Conservation (phyloP, 2,329 filamentous ascomycete genomes). For the Drechslerella stenobrocha region DNA sequence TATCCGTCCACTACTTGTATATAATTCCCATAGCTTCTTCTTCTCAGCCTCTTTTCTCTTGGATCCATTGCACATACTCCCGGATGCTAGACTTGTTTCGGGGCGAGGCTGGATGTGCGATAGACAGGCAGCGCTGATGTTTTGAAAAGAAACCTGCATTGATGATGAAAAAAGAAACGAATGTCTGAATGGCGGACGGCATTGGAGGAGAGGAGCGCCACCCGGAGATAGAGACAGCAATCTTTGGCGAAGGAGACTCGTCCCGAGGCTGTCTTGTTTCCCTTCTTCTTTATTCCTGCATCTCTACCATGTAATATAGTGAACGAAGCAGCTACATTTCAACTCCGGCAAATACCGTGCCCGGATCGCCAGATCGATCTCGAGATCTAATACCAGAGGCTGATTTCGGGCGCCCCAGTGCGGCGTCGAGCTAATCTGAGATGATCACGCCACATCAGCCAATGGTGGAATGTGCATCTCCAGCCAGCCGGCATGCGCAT, state of each 20-base stretch:
- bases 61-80: constrained; percentile 32
- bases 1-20: constrained; percentile 13
- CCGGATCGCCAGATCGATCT: background rate
- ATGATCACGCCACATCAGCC: no score
- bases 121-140: constrained; percentile 11
- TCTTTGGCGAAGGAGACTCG: no score
- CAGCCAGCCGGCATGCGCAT: no score
- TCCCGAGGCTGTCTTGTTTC: background rate
- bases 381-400: background rate
- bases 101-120: constrained; percentile 10
- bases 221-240: no score
- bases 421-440: no score
- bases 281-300: constrained; percentile 20
- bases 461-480: no score
- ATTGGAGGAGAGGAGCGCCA: no score
- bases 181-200: no score
- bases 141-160: constrained; percentile 17
- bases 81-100: constrained; percentile 42
- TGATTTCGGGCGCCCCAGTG: constrained; percentile 7
- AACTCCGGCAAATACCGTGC: constrained; percentile 11
- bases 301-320: constrained; percentile 43
- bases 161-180: constrained; percentile 8
- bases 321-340: constrained; percentile 43
- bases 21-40: constrained; percentile 23
- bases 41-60: background rate